A percentile compares a stretch with the other conserved stretches of the same genome.
These are phyloP conservation scores for Ascosphaera pollenicola DNA, from an alignment of 2,329 filamentous ascomycete genomes.

Conservation along the genomic window DNA sequence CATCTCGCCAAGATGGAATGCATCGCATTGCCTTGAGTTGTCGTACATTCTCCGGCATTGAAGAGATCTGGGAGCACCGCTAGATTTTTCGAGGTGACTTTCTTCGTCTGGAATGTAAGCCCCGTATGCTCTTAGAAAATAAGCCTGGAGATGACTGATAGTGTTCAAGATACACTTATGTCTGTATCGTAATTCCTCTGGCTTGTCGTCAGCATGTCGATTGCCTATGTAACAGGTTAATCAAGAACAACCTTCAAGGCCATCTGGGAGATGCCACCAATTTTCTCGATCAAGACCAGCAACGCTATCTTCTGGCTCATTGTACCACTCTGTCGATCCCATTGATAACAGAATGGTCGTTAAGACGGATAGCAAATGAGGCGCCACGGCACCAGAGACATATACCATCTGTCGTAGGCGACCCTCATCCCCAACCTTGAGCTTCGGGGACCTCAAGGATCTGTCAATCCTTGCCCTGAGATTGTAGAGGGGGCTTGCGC, in stretches of 20 bases:
- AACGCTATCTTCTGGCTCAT: constrained; percentile 9
- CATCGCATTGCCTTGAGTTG: constrained; percentile 21
- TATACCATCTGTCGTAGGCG: constrained; percentile 18
- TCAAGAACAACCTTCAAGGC: constrained; percentile 16
- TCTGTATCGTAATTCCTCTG: constrained; percentile 22
- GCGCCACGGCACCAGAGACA: too few relatives aligned
- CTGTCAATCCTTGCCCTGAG: too few relatives aligned
- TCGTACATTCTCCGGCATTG: constrained; percentile 21
- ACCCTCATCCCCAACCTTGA: constrained; percentile 9
- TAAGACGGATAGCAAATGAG: too few relatives aligned
- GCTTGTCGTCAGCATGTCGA: not conserved
- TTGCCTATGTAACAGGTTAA: not conserved
- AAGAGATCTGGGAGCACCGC: constrained; percentile 5
- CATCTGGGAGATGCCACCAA: constrained; percentile 17
- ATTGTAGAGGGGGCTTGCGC: too few relatives aligned
- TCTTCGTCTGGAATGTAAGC: constrained; percentile 6
- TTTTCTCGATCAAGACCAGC: constrained; percentile 7
- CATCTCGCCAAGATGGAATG: constrained; percentile 24
- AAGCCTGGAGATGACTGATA: constrained; percentile 19
- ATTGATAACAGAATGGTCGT: constrained; percentile 15
- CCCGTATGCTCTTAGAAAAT: constrained; percentile 21
- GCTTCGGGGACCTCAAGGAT: too few relatives aligned
- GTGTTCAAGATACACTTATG: constrained; percentile 20
- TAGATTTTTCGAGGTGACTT: constrained; percentile 4
- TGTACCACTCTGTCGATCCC: constrained; percentile 17